phyloP scores from a whole-genome alignment of 257 asterid genomes.

The Solanum boliviense region DNA sequence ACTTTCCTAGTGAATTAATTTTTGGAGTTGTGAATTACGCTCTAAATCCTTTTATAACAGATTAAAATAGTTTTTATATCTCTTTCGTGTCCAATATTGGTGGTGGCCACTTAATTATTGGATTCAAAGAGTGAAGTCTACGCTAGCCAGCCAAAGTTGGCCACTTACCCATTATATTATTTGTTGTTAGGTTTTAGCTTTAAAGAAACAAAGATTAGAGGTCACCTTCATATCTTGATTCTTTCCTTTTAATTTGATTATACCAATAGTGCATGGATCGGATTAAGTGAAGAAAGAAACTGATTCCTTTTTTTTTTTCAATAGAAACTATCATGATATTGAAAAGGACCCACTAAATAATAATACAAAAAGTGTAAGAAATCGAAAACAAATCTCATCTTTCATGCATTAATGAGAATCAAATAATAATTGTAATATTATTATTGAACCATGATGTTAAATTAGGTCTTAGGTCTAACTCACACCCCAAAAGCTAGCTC shows the following conservation, averaged over 20 bases:
- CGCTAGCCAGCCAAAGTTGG: slow-evolving; percentile 6
- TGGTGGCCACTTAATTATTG: not conserved
- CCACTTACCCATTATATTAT: not conserved
- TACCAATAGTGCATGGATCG: not conserved
- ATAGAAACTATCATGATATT: not conserved
- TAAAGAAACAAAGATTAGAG: not conserved
- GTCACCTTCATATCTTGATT: not conserved
- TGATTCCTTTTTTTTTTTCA: not conserved
- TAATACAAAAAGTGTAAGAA: not conserved
- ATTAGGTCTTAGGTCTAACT: too few species aligned
- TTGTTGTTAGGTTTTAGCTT: not conserved
- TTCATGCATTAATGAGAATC: not conserved
- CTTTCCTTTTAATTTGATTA: not conserved
- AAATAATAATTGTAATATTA: not conserved
- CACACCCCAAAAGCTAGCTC: too few species aligned
- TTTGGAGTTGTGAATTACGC: not conserved
- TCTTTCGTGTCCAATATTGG: not conserved
- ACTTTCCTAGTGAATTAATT: too few species aligned
- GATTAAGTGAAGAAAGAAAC: not conserved
- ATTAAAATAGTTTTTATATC: not conserved
- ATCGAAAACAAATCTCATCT: not conserved
- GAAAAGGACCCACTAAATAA: not conserved
- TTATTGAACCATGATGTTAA: not conserved
- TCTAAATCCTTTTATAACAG: not conserved
- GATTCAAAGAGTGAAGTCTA: slow-evolving; percentile 1